Evolutionary conservation across 495 filamentous ascomycete species (phyloP), one percentile per base, ranked within the genome.

Genomic region (Hyphodiscus hymeniophilus): DNA sequence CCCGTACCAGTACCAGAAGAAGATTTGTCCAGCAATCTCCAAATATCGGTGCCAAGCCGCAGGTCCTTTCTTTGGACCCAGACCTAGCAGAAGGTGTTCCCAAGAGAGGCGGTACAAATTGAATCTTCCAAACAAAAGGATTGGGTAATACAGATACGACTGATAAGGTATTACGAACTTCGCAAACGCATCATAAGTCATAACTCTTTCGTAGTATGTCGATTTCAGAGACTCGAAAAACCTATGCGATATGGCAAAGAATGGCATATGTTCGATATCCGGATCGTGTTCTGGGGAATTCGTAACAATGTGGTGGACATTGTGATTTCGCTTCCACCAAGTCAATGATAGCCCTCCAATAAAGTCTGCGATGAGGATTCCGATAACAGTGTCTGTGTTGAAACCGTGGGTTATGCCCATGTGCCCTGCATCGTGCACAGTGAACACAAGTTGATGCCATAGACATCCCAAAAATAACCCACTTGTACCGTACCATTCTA

Each of bases 301-400:
- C 15, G 92, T 98, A 28, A 98, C 85, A 55, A 98, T 89, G 56
- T 98, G 92, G 62, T 98, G 92, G 21, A 98, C 92, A 64, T 98
- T 98, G 68, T 98, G 92, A 63, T 81, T 96, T 45, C 78, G 75
- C 64, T 98, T 98, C 92, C 92, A 98, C 92, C 92, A 98, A 8
- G 91, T 86, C 12, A 92, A 51, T 38, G 86, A 92, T n/a, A 98
- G 66, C 3, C 92, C 92, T 17, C 92, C 92, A 2, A 90, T 68
- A 55, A 85, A 98, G 61, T 94, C 81, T 18, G 92, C 91, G 56
- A 97, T 85, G 45, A 94, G 65, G 56, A 97, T 94, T 28, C 88
- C 90, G 55, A 97, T 87, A 30, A 82, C 67, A 5, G 84, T 83
- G 66, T 98, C 92, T 15, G 76, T 66, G 20, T 82, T 79, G 63